phyloP scores from a whole-genome alignment of 139 green algal genomes.

The Tetradesmus obliquus region DNA sequence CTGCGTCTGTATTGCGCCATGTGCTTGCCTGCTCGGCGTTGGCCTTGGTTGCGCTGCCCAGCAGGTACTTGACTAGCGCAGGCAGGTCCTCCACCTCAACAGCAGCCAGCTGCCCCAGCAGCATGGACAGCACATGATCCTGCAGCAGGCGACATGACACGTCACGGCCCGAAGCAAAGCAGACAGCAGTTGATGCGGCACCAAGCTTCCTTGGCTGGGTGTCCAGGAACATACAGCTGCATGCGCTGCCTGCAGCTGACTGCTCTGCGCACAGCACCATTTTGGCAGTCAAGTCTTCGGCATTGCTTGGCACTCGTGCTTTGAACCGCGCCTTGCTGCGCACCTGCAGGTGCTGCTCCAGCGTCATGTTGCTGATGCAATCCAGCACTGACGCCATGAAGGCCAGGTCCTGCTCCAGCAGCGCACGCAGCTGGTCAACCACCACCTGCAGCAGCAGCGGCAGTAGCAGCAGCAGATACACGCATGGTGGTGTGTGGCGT shows the following conservation, averaged over 20 bases:
- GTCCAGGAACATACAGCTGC: background rate
- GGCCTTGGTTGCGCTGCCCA: background rate
- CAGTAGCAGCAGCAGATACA: background rate
- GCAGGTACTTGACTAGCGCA: constrained; percentile 42
- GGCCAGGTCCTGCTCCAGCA: constrained; percentile 47
- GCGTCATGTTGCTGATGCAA: constrained; percentile 51
- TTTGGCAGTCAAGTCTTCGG: background rate
- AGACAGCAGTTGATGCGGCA: constrained; percentile 9
- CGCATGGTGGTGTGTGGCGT: background rate
- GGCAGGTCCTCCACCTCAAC: constrained; percentile 57
- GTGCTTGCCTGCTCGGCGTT: constrained; percentile 26
- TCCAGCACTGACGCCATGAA: constrained; percentile 52
- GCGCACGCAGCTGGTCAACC: constrained; percentile 37
- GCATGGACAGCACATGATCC: constrained; percentile 7
- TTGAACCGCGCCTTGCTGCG: background rate
- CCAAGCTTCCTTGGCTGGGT: background rate
- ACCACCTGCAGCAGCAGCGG: constrained; percentile 32
- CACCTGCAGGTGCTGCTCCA: constrained; percentile 52
- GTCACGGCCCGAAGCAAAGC: background rate
- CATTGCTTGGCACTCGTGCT: background rate
- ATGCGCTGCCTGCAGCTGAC: background rate
- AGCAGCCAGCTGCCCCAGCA: constrained; percentile 39
- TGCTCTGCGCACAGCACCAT: no score
- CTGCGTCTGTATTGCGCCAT: no score
- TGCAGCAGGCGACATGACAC: background rate